Percentiles rank a stretch among this genome's conserved stretches.
phyloP scores from a whole-genome alignment of 2,329 filamentous ascomycete genomes.

The Ceratocystis alfenasii region DNA sequence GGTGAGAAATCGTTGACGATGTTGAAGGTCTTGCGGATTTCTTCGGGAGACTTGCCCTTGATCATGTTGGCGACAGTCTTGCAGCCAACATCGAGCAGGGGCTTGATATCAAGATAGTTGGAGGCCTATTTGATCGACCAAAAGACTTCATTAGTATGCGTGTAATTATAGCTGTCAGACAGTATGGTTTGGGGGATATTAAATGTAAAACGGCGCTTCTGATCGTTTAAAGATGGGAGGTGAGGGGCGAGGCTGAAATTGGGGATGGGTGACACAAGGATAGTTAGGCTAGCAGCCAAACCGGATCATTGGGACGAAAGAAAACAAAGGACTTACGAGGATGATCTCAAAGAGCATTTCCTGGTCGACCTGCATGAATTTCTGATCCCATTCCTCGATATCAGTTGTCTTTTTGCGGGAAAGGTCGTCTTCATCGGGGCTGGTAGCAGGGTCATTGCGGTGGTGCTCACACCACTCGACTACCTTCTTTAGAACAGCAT shows the following conservation, averaged over 20 bases:
- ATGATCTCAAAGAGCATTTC: constrained; percentile 99
- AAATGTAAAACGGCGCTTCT: too few relatives aligned
- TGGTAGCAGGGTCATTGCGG: constrained; percentile 71
- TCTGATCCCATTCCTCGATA: constrained; percentile 99
- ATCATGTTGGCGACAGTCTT: constrained; percentile 99
- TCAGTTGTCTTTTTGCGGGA: constrained; percentile 97
- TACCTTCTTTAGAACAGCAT: constrained; percentile 86
- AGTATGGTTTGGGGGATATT: too few relatives aligned
- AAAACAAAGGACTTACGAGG: constrained; percentile 47
- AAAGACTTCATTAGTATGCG: too few relatives aligned
- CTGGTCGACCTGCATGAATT: constrained; percentile 99
- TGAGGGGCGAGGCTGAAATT: not conserved
- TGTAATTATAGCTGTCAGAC: too few relatives aligned
- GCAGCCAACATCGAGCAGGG: constrained; percentile 92
- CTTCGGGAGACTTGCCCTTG: constrained; percentile 98
- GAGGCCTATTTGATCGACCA: constrained; percentile 50
- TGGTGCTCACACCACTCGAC: constrained; percentile 98
- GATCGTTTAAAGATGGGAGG: not conserved
- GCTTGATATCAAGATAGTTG: constrained; percentile 99
- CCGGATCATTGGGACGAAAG: not conserved
- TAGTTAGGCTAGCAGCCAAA: not conserved
- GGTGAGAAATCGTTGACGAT: constrained; percentile 99
- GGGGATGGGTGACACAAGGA: not conserved
- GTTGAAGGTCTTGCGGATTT: constrained; percentile 99
- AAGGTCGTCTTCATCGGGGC: constrained; percentile 80